Evolutionary conservation across 2,329 filamentous ascomycete genomes (phyloP).

Genomic region (Pseudocercospora fuligena): DNA sequence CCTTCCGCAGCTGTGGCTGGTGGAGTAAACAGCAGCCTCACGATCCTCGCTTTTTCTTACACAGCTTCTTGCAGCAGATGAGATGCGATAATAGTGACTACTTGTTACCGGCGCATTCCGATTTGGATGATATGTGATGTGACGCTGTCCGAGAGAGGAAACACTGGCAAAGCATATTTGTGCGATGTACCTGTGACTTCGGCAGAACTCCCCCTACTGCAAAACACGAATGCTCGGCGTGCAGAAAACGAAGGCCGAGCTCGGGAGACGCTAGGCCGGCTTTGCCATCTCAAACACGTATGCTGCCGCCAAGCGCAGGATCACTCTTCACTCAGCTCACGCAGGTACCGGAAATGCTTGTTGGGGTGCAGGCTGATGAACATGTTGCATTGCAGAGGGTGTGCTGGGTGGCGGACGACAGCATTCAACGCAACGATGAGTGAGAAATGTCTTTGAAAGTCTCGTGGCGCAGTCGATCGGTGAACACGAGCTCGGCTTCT

Average conservation of each 20-base stretch:
- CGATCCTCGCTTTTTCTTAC: background rate
- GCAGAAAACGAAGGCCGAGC: background rate
- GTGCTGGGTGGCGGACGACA: background rate
- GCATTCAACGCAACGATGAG: background rate
- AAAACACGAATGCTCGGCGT: conserved; percentile 1
- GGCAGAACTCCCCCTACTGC: background rate
- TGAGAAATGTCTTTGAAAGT: background rate
- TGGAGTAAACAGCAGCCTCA: background rate
- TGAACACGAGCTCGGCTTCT: background rate
- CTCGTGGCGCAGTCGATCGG: conserved; percentile 6
- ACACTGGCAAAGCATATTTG: background rate
- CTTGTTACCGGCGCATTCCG: background rate
- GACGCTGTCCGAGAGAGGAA: background rate
- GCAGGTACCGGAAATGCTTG: background rate
- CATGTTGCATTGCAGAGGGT: background rate
- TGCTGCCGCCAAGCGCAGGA: background rate
- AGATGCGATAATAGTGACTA: background rate
- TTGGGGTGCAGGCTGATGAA: background rate
- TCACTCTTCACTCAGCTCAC: background rate
- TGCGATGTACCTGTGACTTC: background rate
- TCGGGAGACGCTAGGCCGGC: background rate
- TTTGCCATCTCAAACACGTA: background rate
- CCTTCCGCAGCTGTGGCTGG: background rate
- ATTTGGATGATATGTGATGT: background rate
- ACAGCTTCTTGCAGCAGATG: background rate